Base-by-base conservation (phyloP, 1,284 basidiomycete genomes). In the Cutaneotrichosporon cavernicola region DNA sequence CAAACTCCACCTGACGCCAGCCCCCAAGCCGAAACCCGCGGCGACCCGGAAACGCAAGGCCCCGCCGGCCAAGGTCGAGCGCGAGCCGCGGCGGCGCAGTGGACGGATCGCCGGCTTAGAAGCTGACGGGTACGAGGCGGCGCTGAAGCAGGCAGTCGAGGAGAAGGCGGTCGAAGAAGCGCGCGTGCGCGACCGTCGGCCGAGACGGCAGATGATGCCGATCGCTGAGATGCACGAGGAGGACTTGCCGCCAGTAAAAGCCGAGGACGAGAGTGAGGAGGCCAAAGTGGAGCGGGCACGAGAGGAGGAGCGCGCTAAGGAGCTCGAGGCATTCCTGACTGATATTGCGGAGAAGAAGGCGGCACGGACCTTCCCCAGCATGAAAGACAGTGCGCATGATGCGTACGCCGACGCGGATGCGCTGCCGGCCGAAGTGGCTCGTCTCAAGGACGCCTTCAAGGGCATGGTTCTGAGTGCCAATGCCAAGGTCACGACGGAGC, bases 401-500 rank as follows among this genome's bases (percentile, higher is more conserved):
- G 62, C 68, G 0, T 75, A 73, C 53, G 67, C 71, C 21, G 71
- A 74, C 26, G 66, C 62, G 16, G 65, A 69, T 31, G 21, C 38
- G 1, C 21, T 67, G 5, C 64, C 69, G 1, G 64, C 64, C 16
- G 76, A 75, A 31, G 68, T 76, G 3, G 31, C 63, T 40, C 60
- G 72, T 4, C 65, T 79, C 11, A 74, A 74, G 57, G 61, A 60
- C 0, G 69, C 67, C 4, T 80, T 80, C 64, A 70, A 68, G 51
- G 64, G 68, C 26, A 76, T 80, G 72, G 65, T 66, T 8, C 68
- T 80, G 9, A 66, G 69, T n/a, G 76, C 74, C 8, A 78, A 78
- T 59, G 69, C 70, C 10, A 80, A 81, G 63, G 76, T 82, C 57
- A 80, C 79, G 14, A 71, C 72, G 1, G 82, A 83, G 43, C 72